Percentiles rank a stretch among this genome's conserved stretches.
These are phyloP conservation scores for Cryphonectria radicalis DNA, from an alignment of 2,329 filamentous ascomycete species.

Conservation along the genomic window DNA sequence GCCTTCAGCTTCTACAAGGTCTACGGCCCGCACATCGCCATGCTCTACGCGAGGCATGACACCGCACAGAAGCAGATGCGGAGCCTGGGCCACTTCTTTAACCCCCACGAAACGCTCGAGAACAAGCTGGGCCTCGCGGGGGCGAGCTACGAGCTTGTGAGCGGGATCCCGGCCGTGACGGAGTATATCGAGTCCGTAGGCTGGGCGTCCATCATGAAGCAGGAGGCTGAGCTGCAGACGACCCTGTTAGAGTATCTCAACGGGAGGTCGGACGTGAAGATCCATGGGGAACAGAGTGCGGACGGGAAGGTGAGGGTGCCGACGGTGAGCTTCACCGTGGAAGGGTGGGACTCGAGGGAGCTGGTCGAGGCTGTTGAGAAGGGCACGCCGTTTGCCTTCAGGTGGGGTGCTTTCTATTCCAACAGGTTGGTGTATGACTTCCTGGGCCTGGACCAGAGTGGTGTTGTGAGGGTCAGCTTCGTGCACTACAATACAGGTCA, in stretches of 20 bases:
- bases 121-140: constrained; percentile 72
- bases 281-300: constrained; percentile 58
- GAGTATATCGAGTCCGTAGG: constrained; percentile 56
- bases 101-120: constrained; percentile 60
- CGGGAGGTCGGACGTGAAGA: constrained; percentile 52
- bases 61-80: constrained; percentile 58
- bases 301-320: constrained; percentile 58
- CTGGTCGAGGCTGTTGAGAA: constrained; percentile 62
- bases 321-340: constrained; percentile 65
- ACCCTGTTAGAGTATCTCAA: constrained; percentile 60
- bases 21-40: constrained; percentile 75
- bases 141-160: constrained; percentile 71
- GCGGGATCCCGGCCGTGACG: constrained; percentile 63
- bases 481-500: constrained; percentile 69
- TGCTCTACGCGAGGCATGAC: constrained; percentile 66
- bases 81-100: constrained; percentile 70
- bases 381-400: constrained; percentile 58
- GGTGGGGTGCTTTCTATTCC: constrained; percentile 68
- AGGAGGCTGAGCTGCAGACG: constrained; percentile 61
- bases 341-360: constrained; percentile 53
- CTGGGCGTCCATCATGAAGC: constrained; percentile 56
- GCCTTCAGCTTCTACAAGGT: constrained; percentile 84
- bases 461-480: constrained; percentile 67
- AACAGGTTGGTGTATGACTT: constrained; percentile 61
- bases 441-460: constrained; percentile 58